Percentiles rank a stretch among this genome's conserved stretches.
Conservation (phyloP, 805 yeast genomes). For the Wickerhamiella musiphila region DNA sequence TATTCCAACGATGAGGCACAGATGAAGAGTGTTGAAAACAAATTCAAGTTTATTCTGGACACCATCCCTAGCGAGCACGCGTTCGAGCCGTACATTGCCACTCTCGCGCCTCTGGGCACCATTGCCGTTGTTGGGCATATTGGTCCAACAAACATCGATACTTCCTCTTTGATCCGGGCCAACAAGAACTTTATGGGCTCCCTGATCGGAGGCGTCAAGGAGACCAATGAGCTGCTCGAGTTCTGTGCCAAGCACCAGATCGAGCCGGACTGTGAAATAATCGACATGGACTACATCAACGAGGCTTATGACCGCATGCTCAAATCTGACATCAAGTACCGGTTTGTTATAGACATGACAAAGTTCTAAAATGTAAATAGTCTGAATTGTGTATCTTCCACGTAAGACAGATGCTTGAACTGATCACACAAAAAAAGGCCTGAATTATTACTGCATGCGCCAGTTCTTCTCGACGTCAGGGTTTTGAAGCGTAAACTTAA, state of each 20-base stretch:
- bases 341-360: constrained; percentile 12
- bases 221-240: constrained; percentile 48
- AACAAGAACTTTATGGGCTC: constrained; percentile 33
- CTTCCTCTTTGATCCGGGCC: too few relatives aligned
- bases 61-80: constrained; percentile 34
- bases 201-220: constrained; percentile 42
- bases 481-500: too few relatives aligned
- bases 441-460: too few relatives aligned
- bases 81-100: constrained; percentile 29
- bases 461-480: too few relatives aligned
- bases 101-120: constrained; percentile 40
- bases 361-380: background rate
- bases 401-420: too few relatives aligned
- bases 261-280: constrained; percentile 45
- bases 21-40: constrained; percentile 18
- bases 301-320: constrained; percentile 10
- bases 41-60: constrained; percentile 38
- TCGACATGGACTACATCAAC: constrained; percentile 26
- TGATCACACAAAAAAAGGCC: too few relatives aligned
- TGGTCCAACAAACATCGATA: constrained; percentile 18
- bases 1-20: constrained; percentile 30
- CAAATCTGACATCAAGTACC: constrained; percentile 11
- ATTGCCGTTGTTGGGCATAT: constrained; percentile 58
- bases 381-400: background rate
- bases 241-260: constrained; percentile 42